Conservation (phyloP, 1,139 yeast species). For the Geotrichum cucujoidarum region DNA sequence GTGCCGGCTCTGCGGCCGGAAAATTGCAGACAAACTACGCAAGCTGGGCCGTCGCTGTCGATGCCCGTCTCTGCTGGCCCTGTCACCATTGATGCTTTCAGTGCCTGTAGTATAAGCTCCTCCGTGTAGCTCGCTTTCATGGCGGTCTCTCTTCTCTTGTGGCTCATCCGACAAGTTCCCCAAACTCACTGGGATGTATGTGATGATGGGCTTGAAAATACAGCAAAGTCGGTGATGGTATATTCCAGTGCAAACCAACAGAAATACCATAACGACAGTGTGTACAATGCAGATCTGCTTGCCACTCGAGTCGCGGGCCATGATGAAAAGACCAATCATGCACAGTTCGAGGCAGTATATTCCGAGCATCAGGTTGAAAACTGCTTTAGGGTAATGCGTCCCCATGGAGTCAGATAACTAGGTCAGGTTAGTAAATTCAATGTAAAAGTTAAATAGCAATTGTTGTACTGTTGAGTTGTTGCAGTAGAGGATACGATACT, state of each 20-base stretch:
- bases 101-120: neutral
- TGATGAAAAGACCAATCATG: slow-evolving; percentile 65
- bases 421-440: slow-evolving; percentile 1
- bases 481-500: slow-evolving; percentile 51
- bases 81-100: neutral
- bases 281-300: slow-evolving; percentile 28
- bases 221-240: slow-evolving; percentile 19
- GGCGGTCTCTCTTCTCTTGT: neutral
- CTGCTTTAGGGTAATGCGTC: slow-evolving; percentile 62
- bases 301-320: slow-evolving; percentile 48
- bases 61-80: neutral
- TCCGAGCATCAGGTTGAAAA: slow-evolving; percentile 72
- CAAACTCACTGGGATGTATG: slow-evolving; percentile 18
- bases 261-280: slow-evolving; percentile 21
- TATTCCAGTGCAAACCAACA: slow-evolving; percentile 17
- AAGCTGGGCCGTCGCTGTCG: slow-evolving; percentile 5
- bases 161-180: slow-evolving; percentile 1
- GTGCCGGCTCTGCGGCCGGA: neutral
- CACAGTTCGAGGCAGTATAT: slow-evolving; percentile 75
- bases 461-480: slow-evolving; percentile 32
- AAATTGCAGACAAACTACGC: slow-evolving; percentile 10
- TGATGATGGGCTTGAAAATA: slow-evolving; percentile 18
- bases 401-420: slow-evolving; percentile 64
- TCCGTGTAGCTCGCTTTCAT: neutral
- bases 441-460: neutral